phyloP scores from a whole-genome alignment of 139 green algal species.

The Tetradesmus obliquus region DNA sequence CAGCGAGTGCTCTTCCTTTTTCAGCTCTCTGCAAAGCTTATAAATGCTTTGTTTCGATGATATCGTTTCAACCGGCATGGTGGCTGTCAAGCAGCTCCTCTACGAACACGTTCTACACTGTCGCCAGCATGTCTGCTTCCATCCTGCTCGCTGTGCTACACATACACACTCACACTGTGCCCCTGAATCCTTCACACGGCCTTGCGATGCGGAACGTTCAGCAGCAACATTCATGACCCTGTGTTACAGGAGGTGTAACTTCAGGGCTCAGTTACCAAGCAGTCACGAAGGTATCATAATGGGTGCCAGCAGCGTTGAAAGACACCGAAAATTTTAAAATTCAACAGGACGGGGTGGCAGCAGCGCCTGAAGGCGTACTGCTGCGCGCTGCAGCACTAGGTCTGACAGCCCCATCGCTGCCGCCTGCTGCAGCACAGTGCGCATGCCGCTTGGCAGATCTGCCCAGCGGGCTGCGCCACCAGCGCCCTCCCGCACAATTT shows the following conservation, averaged over 20 bases:
- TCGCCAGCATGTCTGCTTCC: neutral
- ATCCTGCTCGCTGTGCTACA: neutral
- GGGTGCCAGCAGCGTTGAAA: no score
- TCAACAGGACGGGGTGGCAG: neutral
- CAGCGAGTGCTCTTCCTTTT: conserved; percentile 65
- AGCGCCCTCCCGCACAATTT: neutral
- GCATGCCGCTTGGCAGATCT: conserved; percentile 10
- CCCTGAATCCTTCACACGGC: neutral
- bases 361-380: neutral
- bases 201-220: neutral
- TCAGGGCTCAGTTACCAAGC: neutral
- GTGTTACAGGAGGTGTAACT: neutral
- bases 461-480: neutral
- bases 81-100: neutral
- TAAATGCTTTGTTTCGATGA: conserved; percentile 38
- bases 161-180: neutral
- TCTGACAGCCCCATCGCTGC: neutral
- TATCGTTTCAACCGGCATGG: neutral
- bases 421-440: conserved; percentile 8
- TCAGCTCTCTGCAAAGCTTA: conserved; percentile 49
- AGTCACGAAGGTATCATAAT: neutral
- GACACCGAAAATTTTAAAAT: no score
- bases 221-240: neutral
- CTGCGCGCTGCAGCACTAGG: conserved; percentile 3
- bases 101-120: neutral